Percentiles rank a stretch among this genome's conserved stretches.
These are phyloP conservation scores for Hymenoscyphus fructigenus DNA, from an alignment of 2,329 filamentous ascomycete species.

Conservation along the genomic window DNA sequence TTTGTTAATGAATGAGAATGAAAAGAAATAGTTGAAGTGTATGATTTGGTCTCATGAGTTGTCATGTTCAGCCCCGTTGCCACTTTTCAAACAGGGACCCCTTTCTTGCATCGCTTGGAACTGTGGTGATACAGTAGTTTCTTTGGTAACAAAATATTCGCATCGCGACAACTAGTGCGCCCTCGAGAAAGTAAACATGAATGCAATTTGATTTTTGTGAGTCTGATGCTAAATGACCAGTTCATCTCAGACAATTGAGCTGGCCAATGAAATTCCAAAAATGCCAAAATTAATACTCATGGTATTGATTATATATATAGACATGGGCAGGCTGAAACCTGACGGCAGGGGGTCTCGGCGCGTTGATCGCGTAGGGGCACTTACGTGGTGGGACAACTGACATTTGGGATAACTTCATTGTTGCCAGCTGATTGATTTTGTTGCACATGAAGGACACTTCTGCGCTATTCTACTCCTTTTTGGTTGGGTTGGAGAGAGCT, in stretches of 20 bases:
- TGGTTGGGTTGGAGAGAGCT: neutral
- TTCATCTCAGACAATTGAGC: neutral
- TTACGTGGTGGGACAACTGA: neutral
- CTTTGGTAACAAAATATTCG: neutral
- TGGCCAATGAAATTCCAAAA: neutral
- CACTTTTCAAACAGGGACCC: conserved; percentile 1
- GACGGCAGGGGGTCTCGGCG: neutral
- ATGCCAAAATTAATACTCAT: neutral
- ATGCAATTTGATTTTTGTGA: neutral
- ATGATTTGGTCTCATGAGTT: neutral
- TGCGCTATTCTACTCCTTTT: neutral
- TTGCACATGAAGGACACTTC: neutral
- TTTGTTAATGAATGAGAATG: neutral
- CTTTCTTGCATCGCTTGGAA: neutral
- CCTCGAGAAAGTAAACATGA: neutral
- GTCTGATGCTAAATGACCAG: neutral
- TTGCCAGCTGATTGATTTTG: neutral
- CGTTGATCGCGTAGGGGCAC: conserved; percentile 2
- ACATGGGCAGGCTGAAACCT: conserved; percentile 1
- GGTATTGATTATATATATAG: neutral
- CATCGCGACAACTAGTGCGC: neutral
- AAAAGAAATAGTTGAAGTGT: neutral
- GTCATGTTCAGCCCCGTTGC: neutral
- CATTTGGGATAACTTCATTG: neutral
- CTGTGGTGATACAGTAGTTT: neutral